Evolutionary conservation across 805 yeast species (phyloP).

Genomic region (Metschnikowia gruessii): DNA sequence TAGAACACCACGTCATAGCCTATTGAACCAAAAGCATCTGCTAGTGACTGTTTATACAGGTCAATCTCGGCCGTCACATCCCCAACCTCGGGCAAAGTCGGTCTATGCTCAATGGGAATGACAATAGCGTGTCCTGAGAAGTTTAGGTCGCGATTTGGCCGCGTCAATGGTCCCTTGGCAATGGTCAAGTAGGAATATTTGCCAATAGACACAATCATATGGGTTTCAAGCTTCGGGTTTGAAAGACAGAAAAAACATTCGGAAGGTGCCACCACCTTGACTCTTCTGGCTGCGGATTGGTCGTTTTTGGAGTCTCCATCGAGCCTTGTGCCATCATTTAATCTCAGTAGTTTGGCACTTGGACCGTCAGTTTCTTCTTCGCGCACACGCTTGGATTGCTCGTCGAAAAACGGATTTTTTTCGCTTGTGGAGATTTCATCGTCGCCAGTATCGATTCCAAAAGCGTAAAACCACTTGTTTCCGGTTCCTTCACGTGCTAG

Average conservation of each 20-base stretch:
- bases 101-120: conserved; percentile 72
- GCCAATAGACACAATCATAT: conserved; percentile 78
- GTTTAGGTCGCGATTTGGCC: conserved; percentile 43
- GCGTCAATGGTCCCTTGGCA: conserved; percentile 82
- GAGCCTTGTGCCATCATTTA: not conserved
- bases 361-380: conserved; percentile 1
- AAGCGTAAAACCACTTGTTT: conserved; percentile 74
- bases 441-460: conserved; percentile 31
- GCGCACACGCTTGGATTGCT: conserved; percentile 3
- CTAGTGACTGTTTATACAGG: conserved; percentile 47
- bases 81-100: conserved; percentile 28
- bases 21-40: conserved; percentile 42
- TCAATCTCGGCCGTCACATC: conserved; percentile 39
- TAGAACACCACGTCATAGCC: conserved; percentile 57
- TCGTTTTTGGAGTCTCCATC: not conserved
- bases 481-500: conserved; percentile 56
- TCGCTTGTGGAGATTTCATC: conserved; percentile 15
- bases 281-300: not conserved
- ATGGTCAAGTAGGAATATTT: conserved; percentile 62
- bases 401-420: conserved; percentile 24
- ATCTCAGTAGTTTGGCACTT: not conserved
- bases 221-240: conserved; percentile 72
- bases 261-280: conserved; percentile 50
- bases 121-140: conserved; percentile 82
- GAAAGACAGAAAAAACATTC: conserved; percentile 82